phyloP scores from a whole-genome alignment of 495 filamentous ascomycete genomes.

The Aspergillus sclerotiicarbonarius region DNA sequence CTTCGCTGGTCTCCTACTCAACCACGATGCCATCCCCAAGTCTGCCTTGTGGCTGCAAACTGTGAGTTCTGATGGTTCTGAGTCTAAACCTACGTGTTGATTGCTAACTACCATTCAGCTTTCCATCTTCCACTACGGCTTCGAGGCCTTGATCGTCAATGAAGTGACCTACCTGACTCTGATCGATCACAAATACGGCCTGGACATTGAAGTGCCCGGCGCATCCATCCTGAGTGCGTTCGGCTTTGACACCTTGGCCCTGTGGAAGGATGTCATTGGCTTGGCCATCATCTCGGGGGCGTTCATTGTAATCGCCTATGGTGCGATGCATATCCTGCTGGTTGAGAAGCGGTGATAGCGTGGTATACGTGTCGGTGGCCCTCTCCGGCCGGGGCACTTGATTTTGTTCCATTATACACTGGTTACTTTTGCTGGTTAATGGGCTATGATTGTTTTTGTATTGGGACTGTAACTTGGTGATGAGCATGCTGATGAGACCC shows the following conservation, averaged over 20 bases:
- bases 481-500: not conserved
- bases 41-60: conserved; percentile 82
- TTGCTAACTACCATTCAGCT: conserved; percentile 47
- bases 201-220: conserved; percentile 94
- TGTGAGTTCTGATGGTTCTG: conserved; percentile 52
- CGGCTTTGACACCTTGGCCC: conserved; percentile 78
- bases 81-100: not conserved
- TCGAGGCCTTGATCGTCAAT: conserved; percentile 95
- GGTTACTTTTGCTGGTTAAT: not conserved
- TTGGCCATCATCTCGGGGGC: conserved; percentile 76
- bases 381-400: not conserved
- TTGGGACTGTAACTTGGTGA: not conserved
- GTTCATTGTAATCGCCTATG: conserved; percentile 87
- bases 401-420: conserved; percentile 7
- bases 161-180: conserved; percentile 90
- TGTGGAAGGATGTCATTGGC: conserved; percentile 83
- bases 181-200: conserved; percentile 87
- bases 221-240: conserved; percentile 92
- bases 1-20: conserved; percentile 89
- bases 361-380: not conserved
- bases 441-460: not conserved
- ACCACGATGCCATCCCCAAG: conserved; percentile 86
- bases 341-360: conserved; percentile 76
- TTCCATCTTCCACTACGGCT: conserved; percentile 99
- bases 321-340: conserved; percentile 88